Evolutionary conservation across 1,139 yeast genomes (phyloP).

Genomic region (Yamadazyma trypodendri): DNA sequence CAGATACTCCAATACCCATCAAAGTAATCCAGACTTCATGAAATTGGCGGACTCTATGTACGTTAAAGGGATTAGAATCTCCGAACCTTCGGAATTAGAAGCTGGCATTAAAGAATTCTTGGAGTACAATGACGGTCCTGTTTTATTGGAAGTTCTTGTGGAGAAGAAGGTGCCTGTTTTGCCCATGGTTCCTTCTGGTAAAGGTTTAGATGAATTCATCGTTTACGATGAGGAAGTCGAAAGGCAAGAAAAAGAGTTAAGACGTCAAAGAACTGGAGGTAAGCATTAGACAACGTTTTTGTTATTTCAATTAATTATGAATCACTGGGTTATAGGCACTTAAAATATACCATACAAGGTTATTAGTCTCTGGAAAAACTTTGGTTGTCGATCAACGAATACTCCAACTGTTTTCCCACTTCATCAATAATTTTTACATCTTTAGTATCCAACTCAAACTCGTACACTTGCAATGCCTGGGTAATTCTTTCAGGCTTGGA

Average conservation of each 20-base stretch:
- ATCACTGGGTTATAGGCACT: constrained; percentile 4
- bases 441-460: no score
- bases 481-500: no score
- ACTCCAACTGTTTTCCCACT: no score
- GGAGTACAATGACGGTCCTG: constrained; percentile 69
- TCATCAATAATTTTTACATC: no score
- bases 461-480: no score
- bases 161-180: constrained; percentile 97
- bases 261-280: constrained; percentile 60
- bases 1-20: constrained; percentile 96
- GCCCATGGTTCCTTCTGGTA: constrained; percentile 98
- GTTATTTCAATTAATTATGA: background rate
- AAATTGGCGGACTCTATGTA: constrained; percentile 95
- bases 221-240: constrained; percentile 80
- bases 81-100: constrained; percentile 60
- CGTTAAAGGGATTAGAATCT: constrained; percentile 73
- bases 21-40: constrained; percentile 88
- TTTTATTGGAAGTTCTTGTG: constrained; percentile 83
- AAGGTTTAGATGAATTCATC: constrained; percentile 89
- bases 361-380: background rate
- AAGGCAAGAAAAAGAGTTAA: constrained; percentile 64
- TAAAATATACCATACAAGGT: background rate
- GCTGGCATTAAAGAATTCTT: constrained; percentile 70
- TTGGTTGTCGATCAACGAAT: background rate
- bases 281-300: constrained; percentile 30